phyloP scores from a whole-genome alignment of 495 filamentous ascomycete species.

The Neurospora sp. region DNA sequence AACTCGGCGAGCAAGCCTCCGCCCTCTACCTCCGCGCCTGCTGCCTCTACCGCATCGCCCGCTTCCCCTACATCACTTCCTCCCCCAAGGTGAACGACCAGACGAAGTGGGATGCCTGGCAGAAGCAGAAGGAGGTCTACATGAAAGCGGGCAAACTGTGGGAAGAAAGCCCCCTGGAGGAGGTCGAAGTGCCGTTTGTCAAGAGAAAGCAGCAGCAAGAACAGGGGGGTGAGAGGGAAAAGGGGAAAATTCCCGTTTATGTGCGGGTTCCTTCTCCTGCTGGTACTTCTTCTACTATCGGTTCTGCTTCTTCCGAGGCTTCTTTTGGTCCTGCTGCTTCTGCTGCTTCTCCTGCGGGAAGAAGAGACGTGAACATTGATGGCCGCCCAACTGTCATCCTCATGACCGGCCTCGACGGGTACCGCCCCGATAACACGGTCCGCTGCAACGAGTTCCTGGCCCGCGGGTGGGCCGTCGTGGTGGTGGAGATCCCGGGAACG shows the following conservation, averaged over 20 bases:
- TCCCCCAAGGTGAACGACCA: conserved; percentile 27
- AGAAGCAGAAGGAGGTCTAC: conserved; percentile 55
- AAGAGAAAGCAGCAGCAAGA: background rate
- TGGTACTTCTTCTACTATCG: background rate
- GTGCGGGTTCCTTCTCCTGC: conserved; percentile 42
- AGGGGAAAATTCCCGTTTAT: conserved; percentile 44
- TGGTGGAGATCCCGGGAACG: conserved; percentile 71
- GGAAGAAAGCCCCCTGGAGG: conserved; percentile 39
- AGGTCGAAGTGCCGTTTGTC: conserved; percentile 36
- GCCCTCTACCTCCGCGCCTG: conserved; percentile 61
- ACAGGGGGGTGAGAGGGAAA: too few species aligned
- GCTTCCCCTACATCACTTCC: conserved; percentile 59
- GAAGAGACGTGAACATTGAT: too few species aligned
- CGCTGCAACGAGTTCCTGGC: conserved; percentile 55
- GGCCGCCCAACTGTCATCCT: conserved; percentile 54
- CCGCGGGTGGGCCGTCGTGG: conserved; percentile 49
- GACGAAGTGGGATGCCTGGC: conserved; percentile 53
- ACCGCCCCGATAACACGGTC: conserved; percentile 67
- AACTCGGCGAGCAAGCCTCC: conserved; percentile 34
- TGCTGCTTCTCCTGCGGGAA: too few species aligned
- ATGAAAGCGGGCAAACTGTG: conserved; percentile 48
- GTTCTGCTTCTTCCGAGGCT: too few species aligned
- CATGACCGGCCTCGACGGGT: conserved; percentile 70
- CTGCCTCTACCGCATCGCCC: conserved; percentile 61
- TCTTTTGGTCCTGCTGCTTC: too few species aligned